A percentile compares a stretch with the other conserved stretches of the same genome.
Evolutionary conservation across 345 rosid species (phyloP).

Genomic region (Eucalyptus pumila): DNA sequence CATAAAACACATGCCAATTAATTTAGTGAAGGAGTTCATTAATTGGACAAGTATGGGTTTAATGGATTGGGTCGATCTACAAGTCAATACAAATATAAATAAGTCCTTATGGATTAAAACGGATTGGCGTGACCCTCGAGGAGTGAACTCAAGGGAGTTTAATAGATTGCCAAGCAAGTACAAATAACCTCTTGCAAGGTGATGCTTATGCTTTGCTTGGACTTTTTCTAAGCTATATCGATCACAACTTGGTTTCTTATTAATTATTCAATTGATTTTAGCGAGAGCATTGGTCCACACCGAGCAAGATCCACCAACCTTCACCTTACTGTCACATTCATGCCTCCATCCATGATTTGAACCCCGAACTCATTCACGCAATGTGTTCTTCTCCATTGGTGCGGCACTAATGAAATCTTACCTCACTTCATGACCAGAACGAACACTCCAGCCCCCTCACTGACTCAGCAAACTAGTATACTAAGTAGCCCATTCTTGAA

Average conservation of each 20-base stretch:
- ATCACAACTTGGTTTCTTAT: not conserved
- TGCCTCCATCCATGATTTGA: not conserved
- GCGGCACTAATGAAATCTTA: not conserved
- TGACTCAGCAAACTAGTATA: not conserved
- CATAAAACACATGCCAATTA: not conserved
- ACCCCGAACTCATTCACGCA: not conserved
- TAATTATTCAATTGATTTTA: not conserved
- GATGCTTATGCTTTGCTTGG: not conserved
- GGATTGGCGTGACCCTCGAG: fast-evolving
- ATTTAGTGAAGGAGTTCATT: not conserved
- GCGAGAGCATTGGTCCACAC: not conserved
- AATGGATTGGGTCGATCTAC: fast-evolving
- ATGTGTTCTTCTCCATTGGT: not conserved
- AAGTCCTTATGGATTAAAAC: not conserved
- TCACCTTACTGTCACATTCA: not conserved
- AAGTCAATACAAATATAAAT: not conserved
- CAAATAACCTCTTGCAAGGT: not conserved
- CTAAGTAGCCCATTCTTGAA: not conserved
- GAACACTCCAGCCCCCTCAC: not conserved
- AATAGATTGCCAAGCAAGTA: not conserved
- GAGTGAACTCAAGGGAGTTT: not conserved
- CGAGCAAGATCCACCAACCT: not conserved
- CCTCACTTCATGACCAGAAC: not conserved
- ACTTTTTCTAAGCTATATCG: not conserved
- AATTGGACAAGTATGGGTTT: not conserved